Evolutionary conservation across 2,329 filamentous ascomycete species (phyloP).

Genomic region (Dichotomopilus funicola): DNA sequence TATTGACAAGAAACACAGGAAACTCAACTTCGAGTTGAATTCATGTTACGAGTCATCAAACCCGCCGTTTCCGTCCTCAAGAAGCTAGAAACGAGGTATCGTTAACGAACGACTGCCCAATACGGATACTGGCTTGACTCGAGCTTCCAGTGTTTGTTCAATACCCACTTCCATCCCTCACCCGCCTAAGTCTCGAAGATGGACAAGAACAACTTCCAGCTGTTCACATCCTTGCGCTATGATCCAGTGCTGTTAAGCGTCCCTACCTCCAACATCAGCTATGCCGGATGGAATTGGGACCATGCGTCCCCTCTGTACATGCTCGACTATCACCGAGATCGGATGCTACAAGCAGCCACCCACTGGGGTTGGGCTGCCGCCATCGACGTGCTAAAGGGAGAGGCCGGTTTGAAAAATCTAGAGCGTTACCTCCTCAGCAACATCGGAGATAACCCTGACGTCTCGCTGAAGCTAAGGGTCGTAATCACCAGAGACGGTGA

Average conservation of each 20-base stretch:
- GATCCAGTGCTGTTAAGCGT: constrained; percentile 51
- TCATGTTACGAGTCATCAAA: too few species aligned
- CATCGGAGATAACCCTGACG: constrained; percentile 23
- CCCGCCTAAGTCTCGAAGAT: neutral
- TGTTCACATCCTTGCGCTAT: constrained; percentile 68
- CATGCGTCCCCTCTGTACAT: constrained; percentile 66
- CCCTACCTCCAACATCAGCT: constrained; percentile 30
- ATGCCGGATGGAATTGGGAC: constrained; percentile 47
- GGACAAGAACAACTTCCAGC: constrained; percentile 38
- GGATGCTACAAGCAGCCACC: constrained; percentile 59
- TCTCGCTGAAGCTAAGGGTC: constrained; percentile 47
- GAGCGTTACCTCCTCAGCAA: constrained; percentile 31
- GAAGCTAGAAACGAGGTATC: too few species aligned
- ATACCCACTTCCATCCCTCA: neutral
- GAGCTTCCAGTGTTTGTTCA: neutral
- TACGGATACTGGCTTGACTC: neutral
- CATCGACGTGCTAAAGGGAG: constrained; percentile 38
- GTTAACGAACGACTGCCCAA: too few species aligned
- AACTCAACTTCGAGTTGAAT: too few species aligned
- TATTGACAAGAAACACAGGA: too few species aligned
- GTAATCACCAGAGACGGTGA: constrained; percentile 45
- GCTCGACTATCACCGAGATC: constrained; percentile 69
- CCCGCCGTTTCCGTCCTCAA: too few species aligned
- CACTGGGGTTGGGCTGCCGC: constrained; percentile 51
- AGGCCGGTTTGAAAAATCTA: constrained; percentile 39